phyloP scores from a whole-genome alignment of 768 basidiomycete genomes.

The Mycena leptocephala region DNA sequence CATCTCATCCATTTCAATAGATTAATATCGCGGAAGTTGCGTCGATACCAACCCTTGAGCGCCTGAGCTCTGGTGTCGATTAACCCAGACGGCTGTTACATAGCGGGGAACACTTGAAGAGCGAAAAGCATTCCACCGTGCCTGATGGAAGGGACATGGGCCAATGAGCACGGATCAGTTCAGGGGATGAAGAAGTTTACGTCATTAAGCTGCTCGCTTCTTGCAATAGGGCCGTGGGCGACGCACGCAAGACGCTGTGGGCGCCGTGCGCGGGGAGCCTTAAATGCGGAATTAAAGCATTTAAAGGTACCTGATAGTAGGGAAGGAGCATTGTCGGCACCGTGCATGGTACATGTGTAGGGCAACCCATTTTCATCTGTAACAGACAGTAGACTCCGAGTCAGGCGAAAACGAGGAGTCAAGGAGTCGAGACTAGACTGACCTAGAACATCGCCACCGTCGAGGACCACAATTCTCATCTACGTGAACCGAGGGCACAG shows the following conservation, averaged over 20 bases:
- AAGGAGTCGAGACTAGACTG: not conserved
- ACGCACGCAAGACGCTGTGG: constrained; percentile 9
- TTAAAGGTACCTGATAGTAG: too few species aligned
- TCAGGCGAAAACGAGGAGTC: not conserved
- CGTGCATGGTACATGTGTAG: too few species aligned
- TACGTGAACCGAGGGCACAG: not conserved
- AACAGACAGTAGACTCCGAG: not conserved
- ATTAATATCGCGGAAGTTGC: not conserved
- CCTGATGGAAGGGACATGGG: constrained; percentile 10
- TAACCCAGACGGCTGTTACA: constrained; percentile 30
- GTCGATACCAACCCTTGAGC: not conserved
- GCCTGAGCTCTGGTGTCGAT: not conserved
- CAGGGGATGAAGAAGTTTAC: constrained; percentile 9
- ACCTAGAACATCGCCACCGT: not conserved
- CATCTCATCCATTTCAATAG: not conserved
- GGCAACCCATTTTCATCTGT: too few species aligned
- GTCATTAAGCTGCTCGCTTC: constrained; percentile 21
- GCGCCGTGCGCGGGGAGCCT: not conserved
- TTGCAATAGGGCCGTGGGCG: constrained; percentile 10
- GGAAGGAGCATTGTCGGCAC: not conserved
- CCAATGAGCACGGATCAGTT: constrained; percentile 24
- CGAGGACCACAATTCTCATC: not conserved
- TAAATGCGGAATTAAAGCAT: not conserved
- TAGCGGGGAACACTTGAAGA: not conserved
- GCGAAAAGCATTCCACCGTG: not conserved